phyloP scores from a whole-genome alignment of 163 green algal species.

The Chlorella variabilis region DNA sequence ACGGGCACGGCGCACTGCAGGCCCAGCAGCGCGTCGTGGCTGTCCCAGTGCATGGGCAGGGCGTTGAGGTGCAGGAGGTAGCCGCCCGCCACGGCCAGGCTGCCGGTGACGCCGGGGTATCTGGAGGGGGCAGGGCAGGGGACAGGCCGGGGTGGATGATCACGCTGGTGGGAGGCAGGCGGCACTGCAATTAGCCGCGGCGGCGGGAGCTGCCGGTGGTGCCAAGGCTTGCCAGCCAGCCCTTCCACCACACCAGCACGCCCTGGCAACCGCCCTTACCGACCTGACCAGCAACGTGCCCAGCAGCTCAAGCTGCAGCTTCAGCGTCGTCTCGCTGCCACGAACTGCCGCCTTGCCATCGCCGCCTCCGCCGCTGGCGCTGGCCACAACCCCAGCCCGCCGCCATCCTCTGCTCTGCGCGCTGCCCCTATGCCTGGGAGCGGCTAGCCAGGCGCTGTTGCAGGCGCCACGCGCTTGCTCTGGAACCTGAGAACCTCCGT shows the following conservation, averaged over 20 bases:
- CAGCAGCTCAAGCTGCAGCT: conserved; percentile 20
- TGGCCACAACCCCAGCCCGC: neutral
- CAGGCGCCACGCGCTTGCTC: too few species aligned
- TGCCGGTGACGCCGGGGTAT: conserved; percentile 41
- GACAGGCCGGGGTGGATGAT: neutral
- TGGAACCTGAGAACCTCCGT: too few species aligned
- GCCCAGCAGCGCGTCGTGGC: conserved; percentile 41
- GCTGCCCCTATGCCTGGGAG: neutral
- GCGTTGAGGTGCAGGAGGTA: conserved; percentile 52
- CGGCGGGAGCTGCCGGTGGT: too few species aligned
- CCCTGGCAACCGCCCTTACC: too few species aligned
- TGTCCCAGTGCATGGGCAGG: conserved; percentile 53
- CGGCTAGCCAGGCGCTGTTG: neutral
- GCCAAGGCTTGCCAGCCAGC: too few species aligned
- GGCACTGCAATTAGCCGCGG: neutral
- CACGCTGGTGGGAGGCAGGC: too few species aligned
- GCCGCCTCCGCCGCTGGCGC: neutral
- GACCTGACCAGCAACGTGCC: conserved; percentile 29
- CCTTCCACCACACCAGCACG: too few species aligned
- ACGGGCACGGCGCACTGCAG: conserved; percentile 45
- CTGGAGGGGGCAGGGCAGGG: conserved; percentile 1
- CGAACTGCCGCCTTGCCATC: neutral
- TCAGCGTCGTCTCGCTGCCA: neutral
- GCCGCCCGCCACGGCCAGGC: conserved; percentile 41
- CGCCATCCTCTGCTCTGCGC: neutral